Evolutionary conservation across 139 green algal species (phyloP), one percentile per base, ranked within the genome.

Genomic region (Tetraselmis striata): DNA sequence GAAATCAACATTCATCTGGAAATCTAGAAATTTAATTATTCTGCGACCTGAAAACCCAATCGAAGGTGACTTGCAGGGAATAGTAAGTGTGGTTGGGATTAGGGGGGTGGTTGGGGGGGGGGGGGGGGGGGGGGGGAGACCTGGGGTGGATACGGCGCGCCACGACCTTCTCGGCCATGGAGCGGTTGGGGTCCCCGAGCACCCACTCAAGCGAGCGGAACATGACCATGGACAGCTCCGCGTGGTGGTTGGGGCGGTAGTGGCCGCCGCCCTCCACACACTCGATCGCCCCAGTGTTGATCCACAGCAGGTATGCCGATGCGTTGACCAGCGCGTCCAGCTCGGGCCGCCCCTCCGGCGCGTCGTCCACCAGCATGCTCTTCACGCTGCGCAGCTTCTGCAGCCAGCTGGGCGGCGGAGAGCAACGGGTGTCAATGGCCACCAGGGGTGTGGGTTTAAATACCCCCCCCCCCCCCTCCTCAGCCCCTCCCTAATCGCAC

Each of bases 261-360:
- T 99, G 96, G 27, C 93, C 90, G 27, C 96, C 96, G 27, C 90
- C 90, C 89, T 99, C 96, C 11, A 93, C 94, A 83, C 96, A 99
- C 1, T 81, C 27, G 31, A 99, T 92, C 22, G 94, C 92, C 22
- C 96, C 96, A 1, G 90, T 96, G 86, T 86, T 93, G 77, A 99
- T 90, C 95, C 95, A 98, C 76, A 94, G 93, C 81, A 94, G 74
- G 81, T 94, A 92, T 28, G 92, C 82, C 79, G 84, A 92, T 1
- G 84, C 85, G n/a, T 79, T 78, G 5, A 86, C 85, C 27, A 94
- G 30, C 0, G 85, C 78, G 30, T 94, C 89, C 31, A 92, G 23
- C 0, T 86, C 78, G 0, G 94, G 94, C 22, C 88, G 81, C 77
- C 82, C 82, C 29, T 85, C 80, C 0, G 78, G 59, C 0, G 92